Base-by-base conservation (phyloP, 805 yeast genomes). In the Maudiozyma serrabonitensis region DNA sequence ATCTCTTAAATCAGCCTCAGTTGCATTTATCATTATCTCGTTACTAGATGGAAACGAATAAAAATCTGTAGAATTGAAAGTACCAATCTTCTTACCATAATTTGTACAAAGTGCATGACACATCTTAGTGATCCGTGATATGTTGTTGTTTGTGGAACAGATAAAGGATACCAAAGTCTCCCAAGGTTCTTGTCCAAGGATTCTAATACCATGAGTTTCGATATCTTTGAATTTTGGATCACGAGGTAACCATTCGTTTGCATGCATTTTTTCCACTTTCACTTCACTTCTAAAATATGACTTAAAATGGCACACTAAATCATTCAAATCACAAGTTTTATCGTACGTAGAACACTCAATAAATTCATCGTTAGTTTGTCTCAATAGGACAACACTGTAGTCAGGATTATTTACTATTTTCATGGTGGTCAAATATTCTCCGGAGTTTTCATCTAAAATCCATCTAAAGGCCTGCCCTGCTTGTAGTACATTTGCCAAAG, bases 171-270 rank as follows among this genome's bases (percentile, higher is more conserved):
- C 70, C 43, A 89, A 70, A 41, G 91, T 88, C 57, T 93, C 99
- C 98, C 98, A 93, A 0, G 99, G 98, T 55, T 91, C 96, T 64
- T 93, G 98, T 37, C 90, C 74, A 26, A 93, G 73, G 54, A 91
- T 87, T 31, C 99, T 70, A 18, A 91, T 81, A 0, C 97, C 98
- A 4, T 71, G 71, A 49, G 63, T 54, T 5, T 69, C 47, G 47
- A 61, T 62, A 46, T 63, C 66, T 43, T 62, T 63, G 58, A 81
- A 83, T 19, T 70, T 65, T 18, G 70, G 46, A 61, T 88, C 95
- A 18, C 67, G 73, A 0, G 54, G 50, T 2, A 73, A 55, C 96
- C 98, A 90, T 18, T 75, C 70, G 1, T 59, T 51, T 13, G 46
- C 28, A 60, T 84, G 84, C 11, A 90, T 69, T 0, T 69, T 65